These are phyloP conservation scores for Xylariaceae sp. DNA, from an alignment of 2,329 filamentous ascomycete genomes.

Conservation along the genomic window DNA sequence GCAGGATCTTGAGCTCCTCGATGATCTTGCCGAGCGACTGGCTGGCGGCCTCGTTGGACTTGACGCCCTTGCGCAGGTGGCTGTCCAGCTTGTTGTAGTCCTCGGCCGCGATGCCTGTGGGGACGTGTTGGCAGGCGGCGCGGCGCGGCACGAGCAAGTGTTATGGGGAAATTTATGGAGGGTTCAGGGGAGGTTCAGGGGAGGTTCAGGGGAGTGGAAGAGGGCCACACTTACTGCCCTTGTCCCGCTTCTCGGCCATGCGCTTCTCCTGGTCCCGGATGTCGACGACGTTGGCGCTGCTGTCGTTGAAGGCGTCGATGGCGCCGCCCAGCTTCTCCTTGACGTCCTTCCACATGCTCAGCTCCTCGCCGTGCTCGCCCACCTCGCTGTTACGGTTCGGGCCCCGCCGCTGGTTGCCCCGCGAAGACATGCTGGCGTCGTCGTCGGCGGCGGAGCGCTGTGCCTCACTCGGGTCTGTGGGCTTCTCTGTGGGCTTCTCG, in stretches of 20 bases:
- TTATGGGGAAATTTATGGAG: no score
- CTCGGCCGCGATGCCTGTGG: conserved; percentile 21
- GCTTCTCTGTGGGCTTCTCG: no score
- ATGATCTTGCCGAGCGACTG: conserved; percentile 19
- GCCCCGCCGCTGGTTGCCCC: conserved; percentile 24
- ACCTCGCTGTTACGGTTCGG: conserved; percentile 30
- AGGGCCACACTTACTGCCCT: conserved; percentile 22
- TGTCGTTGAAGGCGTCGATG: conserved; percentile 31
- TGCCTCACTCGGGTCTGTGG: no score
- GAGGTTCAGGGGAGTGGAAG: no score
- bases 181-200: no score
- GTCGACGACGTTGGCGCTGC: conserved; percentile 29
- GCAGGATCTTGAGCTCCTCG: neutral
- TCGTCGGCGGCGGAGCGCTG: no score
- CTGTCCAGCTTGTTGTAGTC: conserved; percentile 27
- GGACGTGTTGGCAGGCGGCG: conserved; percentile 20
- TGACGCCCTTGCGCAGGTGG: conserved; percentile 26
- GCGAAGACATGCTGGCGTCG: conserved; percentile 19
- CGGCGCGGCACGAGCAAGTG: conserved; percentile 10
- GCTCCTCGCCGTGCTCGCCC: conserved; percentile 34
- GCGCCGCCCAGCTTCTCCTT: conserved; percentile 29
- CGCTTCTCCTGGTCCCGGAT: conserved; percentile 32
- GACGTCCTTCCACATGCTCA: conserved; percentile 32
- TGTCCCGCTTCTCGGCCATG: conserved; percentile 29
- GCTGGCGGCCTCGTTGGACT: conserved; percentile 19